Evolutionary conservation across 331 rosid genomes (phyloP).

Genomic region (Rosa hybrid): DNA sequence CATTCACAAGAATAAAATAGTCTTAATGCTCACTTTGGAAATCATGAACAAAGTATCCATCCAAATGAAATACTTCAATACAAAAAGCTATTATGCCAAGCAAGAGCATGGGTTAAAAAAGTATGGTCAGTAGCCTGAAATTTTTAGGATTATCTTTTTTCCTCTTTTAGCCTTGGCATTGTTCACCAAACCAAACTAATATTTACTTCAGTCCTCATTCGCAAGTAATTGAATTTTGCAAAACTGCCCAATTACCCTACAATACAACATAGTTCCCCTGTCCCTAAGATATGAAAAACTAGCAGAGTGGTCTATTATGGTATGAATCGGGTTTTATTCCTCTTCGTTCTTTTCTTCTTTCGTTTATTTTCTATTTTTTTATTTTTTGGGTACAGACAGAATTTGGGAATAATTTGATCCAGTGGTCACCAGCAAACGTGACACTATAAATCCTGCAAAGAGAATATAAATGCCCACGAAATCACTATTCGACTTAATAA

Average conservation of each 20-base stretch:
- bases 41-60: background rate
- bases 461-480: background rate
- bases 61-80: background rate
- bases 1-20: background rate
- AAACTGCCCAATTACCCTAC: background rate
- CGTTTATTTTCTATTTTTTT: background rate
- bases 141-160: background rate
- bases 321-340: background rate
- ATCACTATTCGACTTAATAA: conserved; percentile 41
- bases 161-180: background rate
- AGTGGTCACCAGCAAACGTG: no score
- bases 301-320: background rate
- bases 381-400: background rate
- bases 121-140: background rate
- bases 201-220: background rate
- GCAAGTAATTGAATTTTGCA: background rate
- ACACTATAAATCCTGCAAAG: background rate
- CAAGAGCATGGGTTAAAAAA: background rate
- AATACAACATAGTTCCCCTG: background rate
- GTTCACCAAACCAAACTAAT: background rate
- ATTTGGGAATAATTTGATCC: background rate
- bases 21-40: background rate
- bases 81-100: background rate
- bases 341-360: background rate
- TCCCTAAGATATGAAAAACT: background rate